Percentiles rank a stretch among this genome's conserved stretches.
Conservation (phyloP, 2,329 filamentous ascomycete genomes). For the Phialemoniopsis sp. region DNA sequence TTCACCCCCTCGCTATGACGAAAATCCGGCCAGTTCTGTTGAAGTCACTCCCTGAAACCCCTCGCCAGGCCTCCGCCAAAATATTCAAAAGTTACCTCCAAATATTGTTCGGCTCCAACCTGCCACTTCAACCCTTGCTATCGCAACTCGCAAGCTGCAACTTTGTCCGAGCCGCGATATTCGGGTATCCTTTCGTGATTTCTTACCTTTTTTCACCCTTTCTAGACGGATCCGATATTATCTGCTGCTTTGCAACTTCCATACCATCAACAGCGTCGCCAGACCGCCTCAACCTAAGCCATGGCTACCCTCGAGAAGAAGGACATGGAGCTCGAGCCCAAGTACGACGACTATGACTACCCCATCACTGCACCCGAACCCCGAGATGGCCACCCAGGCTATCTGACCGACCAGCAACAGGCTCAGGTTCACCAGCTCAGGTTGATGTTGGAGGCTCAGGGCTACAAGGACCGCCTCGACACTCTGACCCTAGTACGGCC, state of each 20-base stretch:
- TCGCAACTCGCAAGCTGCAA: too few relatives aligned
- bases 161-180: too few relatives aligned
- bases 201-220: background rate
- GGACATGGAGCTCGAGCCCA: slow-evolving; percentile 65
- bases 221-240: background rate
- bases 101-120: background rate
- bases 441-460: slow-evolving; percentile 76
- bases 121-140: too few relatives aligned
- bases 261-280: slow-evolving; percentile 6
- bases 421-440: slow-evolving; percentile 85
- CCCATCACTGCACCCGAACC: slow-evolving; percentile 70
- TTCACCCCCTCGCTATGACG: background rate
- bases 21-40: background rate
- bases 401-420: slow-evolving; percentile 83
- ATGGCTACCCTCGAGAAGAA: slow-evolving; percentile 17
- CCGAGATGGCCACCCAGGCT: slow-evolving; percentile 78
- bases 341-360: slow-evolving; percentile 96
- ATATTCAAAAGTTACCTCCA: background rate
- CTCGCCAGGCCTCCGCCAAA: background rate
- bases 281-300: slow-evolving; percentile 2
- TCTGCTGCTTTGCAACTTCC: background rate
- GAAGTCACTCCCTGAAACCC: background rate
- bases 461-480: slow-evolving; percentile 80
- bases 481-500: slow-evolving; percentile 77
- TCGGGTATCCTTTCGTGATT: background rate